Percentiles rank a stretch among this genome's conserved stretches.
Conservation (phyloP, 2,329 filamentous ascomycete species). For the Penicillium sp. region DNA sequence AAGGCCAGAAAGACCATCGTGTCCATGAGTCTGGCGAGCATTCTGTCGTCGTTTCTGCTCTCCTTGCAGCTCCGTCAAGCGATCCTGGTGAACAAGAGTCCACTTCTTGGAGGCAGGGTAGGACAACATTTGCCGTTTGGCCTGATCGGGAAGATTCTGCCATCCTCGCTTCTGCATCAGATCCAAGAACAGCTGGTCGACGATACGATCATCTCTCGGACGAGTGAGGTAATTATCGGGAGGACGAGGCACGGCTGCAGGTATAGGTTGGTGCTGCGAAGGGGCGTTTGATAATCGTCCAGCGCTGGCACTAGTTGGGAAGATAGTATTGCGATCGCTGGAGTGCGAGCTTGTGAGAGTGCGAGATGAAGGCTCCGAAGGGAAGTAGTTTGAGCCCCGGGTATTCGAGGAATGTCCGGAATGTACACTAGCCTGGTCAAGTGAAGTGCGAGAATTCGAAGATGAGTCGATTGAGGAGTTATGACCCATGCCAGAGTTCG, state of each 20-base stretch:
- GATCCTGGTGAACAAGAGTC: constrained; percentile 95
- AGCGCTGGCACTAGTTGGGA: constrained; percentile 27
- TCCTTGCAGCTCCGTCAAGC: constrained; percentile 88
- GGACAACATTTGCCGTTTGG: constrained; percentile 91
- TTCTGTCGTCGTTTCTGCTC: constrained; percentile 87
- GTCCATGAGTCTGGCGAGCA: constrained; percentile 69
- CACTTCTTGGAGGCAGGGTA: constrained; percentile 96
- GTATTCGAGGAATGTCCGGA: constrained; percentile 64
- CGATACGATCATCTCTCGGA: constrained; percentile 66
- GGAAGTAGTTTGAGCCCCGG: constrained; percentile 60
- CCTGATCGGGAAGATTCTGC: constrained; percentile 95
- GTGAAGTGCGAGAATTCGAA: constrained; percentile 59
- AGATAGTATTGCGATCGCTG: constrained; percentile 37
- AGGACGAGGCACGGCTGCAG: constrained; percentile 34
- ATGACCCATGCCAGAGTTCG: constrained; percentile 56
- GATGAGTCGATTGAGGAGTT: constrained; percentile 63
- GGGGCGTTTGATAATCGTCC: constrained; percentile 37
- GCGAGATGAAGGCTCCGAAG: constrained; percentile 56
- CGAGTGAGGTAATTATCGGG: constrained; percentile 47
- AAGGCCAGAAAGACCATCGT: constrained; percentile 66
- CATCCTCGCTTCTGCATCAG: constrained; percentile 98
- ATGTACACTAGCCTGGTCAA: constrained; percentile 69
- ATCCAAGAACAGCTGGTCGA: constrained; percentile 88
- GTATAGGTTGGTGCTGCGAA: constrained; percentile 27
- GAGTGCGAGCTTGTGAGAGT: constrained; percentile 46